Evolutionary conservation across 495 filamentous ascomycete genomes (phyloP), one percentile per base, ranked within the genome.

Genomic region (Filosporella fistucella): DNA sequence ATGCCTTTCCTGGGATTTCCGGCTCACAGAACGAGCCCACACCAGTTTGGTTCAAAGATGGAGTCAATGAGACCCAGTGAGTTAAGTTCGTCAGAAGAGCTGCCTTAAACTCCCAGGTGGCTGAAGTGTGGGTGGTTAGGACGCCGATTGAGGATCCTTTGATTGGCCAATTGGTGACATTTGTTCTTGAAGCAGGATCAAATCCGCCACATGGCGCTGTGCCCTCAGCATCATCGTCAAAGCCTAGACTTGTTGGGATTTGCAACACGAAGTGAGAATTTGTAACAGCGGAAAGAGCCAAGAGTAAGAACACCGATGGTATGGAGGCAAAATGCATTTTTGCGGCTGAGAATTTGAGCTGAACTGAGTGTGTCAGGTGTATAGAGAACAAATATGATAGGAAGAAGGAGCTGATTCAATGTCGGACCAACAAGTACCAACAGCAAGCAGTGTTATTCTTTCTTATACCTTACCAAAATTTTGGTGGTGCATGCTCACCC

Each of bases 31-130:
- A 74, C 22, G 42, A 42, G 30, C 74, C 74, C 1, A 66, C 58
- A 3, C 72, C 70, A 24, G 53, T 69, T 52, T 79, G 72, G 40
- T 55, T 36, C 21, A 75, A 50, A 34, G 70, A 63, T 22, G 70
- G 68, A 50, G 65, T 71, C 42, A 77, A 45, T 55, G 69, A 54
- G 1, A 67, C 66, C 75, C 75, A 79, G 58, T 72, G 70, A 35
- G 62, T 61, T n/a, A 45, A 56, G 0, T 63, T 65, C 3, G 59
- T 62, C 46, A 75, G 71, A 10, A 70, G 61, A 20, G 72, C 77
- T 38, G 64, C 71, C 30, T 75, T 73, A 56, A 74, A 69, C 16
- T 78, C 57, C 68, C 66, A 79, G 45, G 56, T 70, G 28, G 61
- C 63, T 43, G 70, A 59, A 0, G 72, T 58, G 48, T 79, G 75